Conservation (phyloP, 768 basidiomycete species). For the Botryobasidium botryosum region DNA sequence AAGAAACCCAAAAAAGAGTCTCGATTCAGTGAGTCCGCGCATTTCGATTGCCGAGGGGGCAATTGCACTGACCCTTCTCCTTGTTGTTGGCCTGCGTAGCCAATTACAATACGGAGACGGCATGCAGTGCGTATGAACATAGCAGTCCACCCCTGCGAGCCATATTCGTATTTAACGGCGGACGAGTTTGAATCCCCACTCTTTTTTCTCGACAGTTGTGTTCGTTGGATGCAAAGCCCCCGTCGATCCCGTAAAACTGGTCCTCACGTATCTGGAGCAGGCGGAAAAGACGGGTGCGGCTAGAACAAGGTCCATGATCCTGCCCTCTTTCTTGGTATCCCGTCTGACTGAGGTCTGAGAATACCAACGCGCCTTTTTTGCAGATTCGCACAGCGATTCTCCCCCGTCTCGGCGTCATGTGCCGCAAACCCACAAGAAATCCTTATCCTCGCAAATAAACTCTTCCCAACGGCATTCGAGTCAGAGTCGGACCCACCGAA, state of each 20-base stretch:
- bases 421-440: slow-evolving; percentile 57
- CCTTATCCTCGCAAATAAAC: slow-evolving; percentile 35
- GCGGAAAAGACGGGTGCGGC: slow-evolving; percentile 45
- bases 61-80: not conserved
- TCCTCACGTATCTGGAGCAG: slow-evolving; percentile 43
- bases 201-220: slow-evolving; percentile 33
- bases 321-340: too few species aligned
- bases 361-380: not conserved
- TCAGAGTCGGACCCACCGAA: slow-evolving; percentile 23
- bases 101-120: slow-evolving; percentile 64
- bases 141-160: not conserved
- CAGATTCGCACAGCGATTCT: slow-evolving; percentile 54
- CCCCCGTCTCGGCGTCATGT: slow-evolving; percentile 52
- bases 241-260: slow-evolving; percentile 56
- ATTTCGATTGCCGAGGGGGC: not conserved
- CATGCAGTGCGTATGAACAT: slow-evolving; percentile 45
- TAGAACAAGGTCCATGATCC: slow-evolving; percentile 38
- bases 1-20: slow-evolving; percentile 46
- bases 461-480: slow-evolving; percentile 37
- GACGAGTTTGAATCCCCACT: too few species aligned
- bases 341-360: not conserved
- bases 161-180: too few species aligned
- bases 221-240: slow-evolving; percentile 70
- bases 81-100: slow-evolving; percentile 24
- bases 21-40: slow-evolving; percentile 44